Evolutionary conservation across 1,139 yeast genomes (phyloP).

Genomic region (Suhomyces coccinellae): DNA sequence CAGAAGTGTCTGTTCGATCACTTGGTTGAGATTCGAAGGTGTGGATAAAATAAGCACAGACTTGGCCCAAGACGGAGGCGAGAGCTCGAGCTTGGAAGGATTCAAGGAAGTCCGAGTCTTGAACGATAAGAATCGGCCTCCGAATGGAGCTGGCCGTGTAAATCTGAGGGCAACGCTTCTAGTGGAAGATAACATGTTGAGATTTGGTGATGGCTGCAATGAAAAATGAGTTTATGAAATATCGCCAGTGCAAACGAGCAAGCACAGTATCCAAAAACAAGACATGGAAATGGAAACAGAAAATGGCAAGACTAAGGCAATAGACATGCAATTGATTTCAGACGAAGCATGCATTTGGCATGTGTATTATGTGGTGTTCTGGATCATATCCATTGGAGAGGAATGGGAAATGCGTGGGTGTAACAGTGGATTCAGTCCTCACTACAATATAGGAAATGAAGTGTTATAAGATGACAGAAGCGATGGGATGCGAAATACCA

Average conservation of each 20-base stretch:
- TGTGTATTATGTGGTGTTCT: not conserved
- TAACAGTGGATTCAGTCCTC: no score
- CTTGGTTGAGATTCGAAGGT: conserved; percentile 38
- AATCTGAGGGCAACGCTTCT: not conserved
- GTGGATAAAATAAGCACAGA: conserved; percentile 37
- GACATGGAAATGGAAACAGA: no score
- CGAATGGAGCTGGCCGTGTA: not conserved
- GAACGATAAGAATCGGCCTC: not conserved
- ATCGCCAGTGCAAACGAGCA: no score
- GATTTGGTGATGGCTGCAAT: conserved; percentile 1
- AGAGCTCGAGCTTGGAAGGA: conserved; percentile 12
- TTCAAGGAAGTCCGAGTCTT: conserved; percentile 13
- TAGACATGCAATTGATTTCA: not conserved
- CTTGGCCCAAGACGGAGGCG: conserved; percentile 12
- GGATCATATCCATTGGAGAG: not conserved
- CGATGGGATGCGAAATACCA: not conserved
- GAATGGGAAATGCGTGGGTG: not conserved
- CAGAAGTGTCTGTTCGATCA: conserved; percentile 34
- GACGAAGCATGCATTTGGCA: not conserved
- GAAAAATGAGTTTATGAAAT: not conserved
- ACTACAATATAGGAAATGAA: not conserved
- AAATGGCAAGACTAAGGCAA: no score
- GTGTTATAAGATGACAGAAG: not conserved
- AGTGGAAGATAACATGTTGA: not conserved
- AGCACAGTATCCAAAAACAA: no score